phyloP scores from a whole-genome alignment of 208 protist species.

The Novymonas esmeraldas region DNA sequence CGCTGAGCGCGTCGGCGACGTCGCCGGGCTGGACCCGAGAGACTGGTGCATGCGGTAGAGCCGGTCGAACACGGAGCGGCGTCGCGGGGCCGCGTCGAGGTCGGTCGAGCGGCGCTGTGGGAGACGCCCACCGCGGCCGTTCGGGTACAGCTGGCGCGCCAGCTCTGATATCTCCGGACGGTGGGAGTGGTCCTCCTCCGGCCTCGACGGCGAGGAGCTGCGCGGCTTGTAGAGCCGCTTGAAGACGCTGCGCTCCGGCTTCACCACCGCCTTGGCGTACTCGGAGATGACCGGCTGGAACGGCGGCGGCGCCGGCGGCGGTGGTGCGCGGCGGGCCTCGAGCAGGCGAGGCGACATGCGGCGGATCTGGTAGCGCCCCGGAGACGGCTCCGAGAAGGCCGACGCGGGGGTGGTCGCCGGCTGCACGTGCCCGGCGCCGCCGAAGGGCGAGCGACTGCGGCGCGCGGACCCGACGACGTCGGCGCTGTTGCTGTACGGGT shows the following conservation, averaged over 20 bases:
- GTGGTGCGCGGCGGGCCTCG: slow-evolving; percentile 13
- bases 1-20: slow-evolving; percentile 22
- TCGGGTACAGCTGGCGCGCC: slow-evolving; percentile 22
- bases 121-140: slow-evolving; percentile 9
- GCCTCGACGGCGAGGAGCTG: slow-evolving; percentile 11
- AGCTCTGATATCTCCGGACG: slow-evolving; percentile 24
- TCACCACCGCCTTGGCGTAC: slow-evolving; percentile 26
- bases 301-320: slow-evolving; percentile 15
- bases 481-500: slow-evolving; percentile 9
- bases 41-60: slow-evolving; percentile 31
- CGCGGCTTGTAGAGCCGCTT: slow-evolving; percentile 31
- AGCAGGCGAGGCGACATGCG: slow-evolving; percentile 25
- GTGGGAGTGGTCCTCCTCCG: slow-evolving; percentile 13
- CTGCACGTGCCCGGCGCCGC: slow-evolving; percentile 4
- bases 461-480: background rate
- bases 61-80: slow-evolving; percentile 38
- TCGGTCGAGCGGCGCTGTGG: background rate
- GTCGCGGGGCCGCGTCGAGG: background rate
- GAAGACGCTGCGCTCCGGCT: slow-evolving; percentile 26
- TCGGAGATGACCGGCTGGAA: slow-evolving; percentile 28
- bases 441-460: slow-evolving; percentile 23
- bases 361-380: slow-evolving; percentile 21
- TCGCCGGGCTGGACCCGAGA: slow-evolving; percentile 18
- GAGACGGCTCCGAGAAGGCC: slow-evolving; percentile 13
- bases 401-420: slow-evolving; percentile 13